Percentiles rank a stretch among this genome's conserved stretches.
Evolutionary conservation across 164 flowering plant genomes (phyloP).

Genomic region (Akebia trifoliata): DNA sequence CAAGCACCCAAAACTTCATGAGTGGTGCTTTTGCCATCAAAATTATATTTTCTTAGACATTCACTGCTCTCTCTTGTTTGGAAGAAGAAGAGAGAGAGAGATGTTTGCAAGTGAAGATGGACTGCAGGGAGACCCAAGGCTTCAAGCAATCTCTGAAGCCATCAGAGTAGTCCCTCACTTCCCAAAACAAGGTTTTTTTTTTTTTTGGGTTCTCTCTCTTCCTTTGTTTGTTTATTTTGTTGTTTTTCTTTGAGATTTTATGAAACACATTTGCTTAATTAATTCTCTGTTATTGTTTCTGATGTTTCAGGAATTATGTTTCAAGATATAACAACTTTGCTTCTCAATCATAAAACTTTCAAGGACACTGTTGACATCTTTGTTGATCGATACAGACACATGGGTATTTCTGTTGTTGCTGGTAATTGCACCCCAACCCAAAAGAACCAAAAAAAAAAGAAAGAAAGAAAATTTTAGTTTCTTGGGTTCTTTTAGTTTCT

Average conservation of each 20-base stretch:
- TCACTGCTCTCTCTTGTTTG: background rate
- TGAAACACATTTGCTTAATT: background rate
- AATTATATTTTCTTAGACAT: background rate
- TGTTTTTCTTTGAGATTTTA: slow-evolving; percentile 9
- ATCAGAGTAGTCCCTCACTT: slow-evolving; percentile 11
- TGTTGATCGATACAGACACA: slow-evolving; percentile 77
- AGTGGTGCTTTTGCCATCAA: slow-evolving; percentile 5
- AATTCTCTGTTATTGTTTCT: background rate
- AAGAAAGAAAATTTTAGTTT: too few species aligned
- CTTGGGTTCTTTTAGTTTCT: background rate
- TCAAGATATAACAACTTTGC: slow-evolving; percentile 86
- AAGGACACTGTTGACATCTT: slow-evolving; percentile 81
- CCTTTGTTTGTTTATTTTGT: background rate
- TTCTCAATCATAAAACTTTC: slow-evolving; percentile 73
- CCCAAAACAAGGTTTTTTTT: slow-evolving; percentile 51
- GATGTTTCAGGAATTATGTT: slow-evolving; percentile 80
- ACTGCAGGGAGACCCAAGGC: slow-evolving; percentile 15
- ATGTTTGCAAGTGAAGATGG: slow-evolving; percentile 16
- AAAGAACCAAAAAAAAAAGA: too few species aligned
- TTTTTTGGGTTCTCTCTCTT: slow-evolving; percentile 9
- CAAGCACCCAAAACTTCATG: slow-evolving; percentile 8
- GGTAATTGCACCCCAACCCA: too few species aligned
- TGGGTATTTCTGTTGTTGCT: slow-evolving; percentile 86
- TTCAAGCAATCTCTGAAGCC: slow-evolving; percentile 13
- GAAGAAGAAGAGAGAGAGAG: background rate